Evolutionary conservation across 441 rosid species (phyloP).

Genomic region (Brassica hybrid): DNA sequence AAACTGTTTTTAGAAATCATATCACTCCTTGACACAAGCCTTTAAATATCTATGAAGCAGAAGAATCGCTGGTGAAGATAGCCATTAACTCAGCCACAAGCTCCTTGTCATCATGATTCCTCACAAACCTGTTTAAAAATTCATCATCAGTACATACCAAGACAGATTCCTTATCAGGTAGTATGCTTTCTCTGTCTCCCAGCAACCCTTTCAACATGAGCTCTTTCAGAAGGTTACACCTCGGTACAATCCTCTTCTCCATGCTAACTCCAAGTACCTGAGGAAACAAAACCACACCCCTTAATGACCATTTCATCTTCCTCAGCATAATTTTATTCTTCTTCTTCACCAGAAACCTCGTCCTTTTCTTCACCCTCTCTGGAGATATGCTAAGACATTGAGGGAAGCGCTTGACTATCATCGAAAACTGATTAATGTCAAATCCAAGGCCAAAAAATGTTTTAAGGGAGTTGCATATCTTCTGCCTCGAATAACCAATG

Average conservation of each 20-base stretch:
- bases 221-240: slow-evolving; percentile 38
- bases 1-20: no score
- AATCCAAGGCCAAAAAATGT: slow-evolving; percentile 24
- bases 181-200: slow-evolving; percentile 12
- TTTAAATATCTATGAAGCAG: background rate
- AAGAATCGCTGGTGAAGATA: slow-evolving; percentile 10
- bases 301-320: slow-evolving; percentile 40
- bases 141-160: background rate
- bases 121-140: slow-evolving; percentile 40
- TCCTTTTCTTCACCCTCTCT: slow-evolving; percentile 28
- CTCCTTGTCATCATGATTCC: slow-evolving; percentile 20
- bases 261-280: slow-evolving; percentile 15
- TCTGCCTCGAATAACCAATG: slow-evolving; percentile 1
- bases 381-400: background rate
- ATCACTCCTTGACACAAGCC: background rate
- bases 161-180: slow-evolving; percentile 7
- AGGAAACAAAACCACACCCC: background rate
- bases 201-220: slow-evolving; percentile 27
- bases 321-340: background rate
- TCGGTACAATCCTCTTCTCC: slow-evolving; percentile 46
- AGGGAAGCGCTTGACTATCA: slow-evolving; percentile 17
- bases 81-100: slow-evolving; percentile 36
- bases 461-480: slow-evolving; percentile 9
- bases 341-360: slow-evolving; percentile 34
- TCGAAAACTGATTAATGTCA: background rate